A percentile compares a stretch with the other conserved stretches of the same genome.
Conservation (phyloP, 108 stramenopile species). For the Cyclotella cryptica region DNA sequence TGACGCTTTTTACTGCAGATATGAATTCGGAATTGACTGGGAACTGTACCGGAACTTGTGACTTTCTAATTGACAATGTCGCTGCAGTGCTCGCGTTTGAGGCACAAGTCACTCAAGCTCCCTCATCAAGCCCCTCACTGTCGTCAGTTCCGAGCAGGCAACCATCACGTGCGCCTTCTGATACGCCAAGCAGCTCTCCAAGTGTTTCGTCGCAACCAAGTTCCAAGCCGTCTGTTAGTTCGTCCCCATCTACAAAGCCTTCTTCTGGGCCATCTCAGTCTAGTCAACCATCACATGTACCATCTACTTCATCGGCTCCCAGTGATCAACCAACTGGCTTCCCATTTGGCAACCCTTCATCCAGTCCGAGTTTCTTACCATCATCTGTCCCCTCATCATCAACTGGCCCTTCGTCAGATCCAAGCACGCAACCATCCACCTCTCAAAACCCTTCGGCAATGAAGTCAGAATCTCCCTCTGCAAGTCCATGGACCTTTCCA, state of each 20-base stretch:
- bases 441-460: neutral
- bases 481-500: neutral
- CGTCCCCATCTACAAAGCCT: neutral
- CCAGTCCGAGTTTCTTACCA: neutral
- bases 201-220: neutral
- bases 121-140: slow-evolving; percentile 8
- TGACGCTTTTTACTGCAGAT: neutral
- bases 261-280: neutral
- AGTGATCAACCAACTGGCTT: neutral
- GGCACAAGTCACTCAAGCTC: slow-evolving; percentile 4
- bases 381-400: neutral
- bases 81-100: neutral
- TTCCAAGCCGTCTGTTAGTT: neutral
- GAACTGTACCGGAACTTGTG: slow-evolving; percentile 4
- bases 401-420: neutral
- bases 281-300: slow-evolving; percentile 1
- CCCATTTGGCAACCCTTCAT: neutral
- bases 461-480: neutral
- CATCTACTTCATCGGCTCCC: slow-evolving; percentile 1
- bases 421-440: neutral
- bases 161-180: neutral
- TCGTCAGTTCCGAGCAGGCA: neutral
- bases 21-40: slow-evolving; percentile 11
- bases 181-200: neutral
- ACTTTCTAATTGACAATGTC: slow-evolving; percentile 12